These are phyloP conservation scores for Penicillium manginii DNA, from an alignment of 495 filamentous ascomycete genomes.

Conservation along the genomic window DNA sequence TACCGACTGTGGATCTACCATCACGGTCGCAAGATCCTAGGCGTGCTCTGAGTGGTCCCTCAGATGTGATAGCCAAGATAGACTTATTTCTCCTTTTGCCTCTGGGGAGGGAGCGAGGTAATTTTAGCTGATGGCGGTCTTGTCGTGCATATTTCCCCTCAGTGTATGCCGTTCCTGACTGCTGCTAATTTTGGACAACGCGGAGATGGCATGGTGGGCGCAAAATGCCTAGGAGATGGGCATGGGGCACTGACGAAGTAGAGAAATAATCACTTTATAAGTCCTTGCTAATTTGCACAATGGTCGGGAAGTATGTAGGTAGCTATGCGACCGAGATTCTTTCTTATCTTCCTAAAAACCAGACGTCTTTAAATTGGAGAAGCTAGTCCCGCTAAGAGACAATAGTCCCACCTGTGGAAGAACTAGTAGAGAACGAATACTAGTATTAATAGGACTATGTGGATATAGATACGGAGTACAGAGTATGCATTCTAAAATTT, in stretches of 20 bases:
- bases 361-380: not conserved
- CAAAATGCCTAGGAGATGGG: too few relatives aligned
- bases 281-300: too few relatives aligned
- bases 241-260: too few relatives aligned
- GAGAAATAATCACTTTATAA: too few relatives aligned
- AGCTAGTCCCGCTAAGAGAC: not conserved
- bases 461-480: not conserved
- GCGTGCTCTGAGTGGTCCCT: not conserved
- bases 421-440: not conserved
- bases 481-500: not conserved
- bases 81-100: not conserved
- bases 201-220: too few relatives aligned
- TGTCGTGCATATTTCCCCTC: not conserved
- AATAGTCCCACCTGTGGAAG: not conserved
- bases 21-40: not conserved
- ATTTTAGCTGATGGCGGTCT: not conserved
- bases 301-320: too few relatives aligned
- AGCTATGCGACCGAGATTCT: not conserved
- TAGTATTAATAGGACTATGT: not conserved
- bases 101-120: not conserved
- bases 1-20: not conserved
- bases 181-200: too few relatives aligned
- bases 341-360: not conserved
- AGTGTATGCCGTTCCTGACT: not conserved
- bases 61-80: conserved; percentile 10